Percentiles rank a stretch among this genome's conserved stretches.
These are phyloP conservation scores for Aspergillus avenaceus DNA, from an alignment of 495 filamentous ascomycete species.

Conservation along the genomic window DNA sequence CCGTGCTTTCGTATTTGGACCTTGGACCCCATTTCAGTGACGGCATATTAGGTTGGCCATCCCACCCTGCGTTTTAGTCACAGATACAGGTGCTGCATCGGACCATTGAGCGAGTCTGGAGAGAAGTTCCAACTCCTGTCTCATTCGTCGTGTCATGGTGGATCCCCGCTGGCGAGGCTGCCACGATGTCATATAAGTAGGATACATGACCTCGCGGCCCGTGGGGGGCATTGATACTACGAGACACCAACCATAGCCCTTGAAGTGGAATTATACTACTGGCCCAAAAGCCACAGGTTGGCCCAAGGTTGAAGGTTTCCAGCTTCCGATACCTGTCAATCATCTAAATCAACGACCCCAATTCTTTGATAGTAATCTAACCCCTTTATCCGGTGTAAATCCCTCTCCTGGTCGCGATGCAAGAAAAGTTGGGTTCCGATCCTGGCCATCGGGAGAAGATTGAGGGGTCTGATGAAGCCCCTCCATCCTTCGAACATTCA, in stretches of 20 bases:
- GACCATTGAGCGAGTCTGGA: background rate
- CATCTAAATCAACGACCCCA: no score
- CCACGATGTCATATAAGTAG: background rate
- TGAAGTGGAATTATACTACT: background rate
- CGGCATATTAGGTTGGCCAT: no score
- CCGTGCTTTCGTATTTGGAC: background rate
- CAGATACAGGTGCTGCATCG: no score
- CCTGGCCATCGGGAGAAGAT: background rate
- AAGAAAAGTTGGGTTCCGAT: background rate
- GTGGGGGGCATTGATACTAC: background rate
- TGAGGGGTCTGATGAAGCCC: background rate
- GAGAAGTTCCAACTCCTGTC: background rate
- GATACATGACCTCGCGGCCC: background rate
- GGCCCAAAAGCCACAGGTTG: background rate
- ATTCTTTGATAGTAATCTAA: no score
- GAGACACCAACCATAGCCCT: background rate
- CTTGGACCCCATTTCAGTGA: no score
- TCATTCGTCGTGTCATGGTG: background rate
- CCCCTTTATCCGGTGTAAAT: no score
- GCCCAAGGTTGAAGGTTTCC: background rate
- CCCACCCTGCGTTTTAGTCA: no score
- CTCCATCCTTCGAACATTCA: slow-evolving; percentile 9
- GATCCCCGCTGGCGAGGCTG: no score
- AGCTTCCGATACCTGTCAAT: background rate
- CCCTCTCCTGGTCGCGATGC: no score